These are phyloP conservation scores for Acarospora socialis DNA, from an alignment of 2,329 filamentous ascomycete genomes.

Conservation along the genomic window DNA sequence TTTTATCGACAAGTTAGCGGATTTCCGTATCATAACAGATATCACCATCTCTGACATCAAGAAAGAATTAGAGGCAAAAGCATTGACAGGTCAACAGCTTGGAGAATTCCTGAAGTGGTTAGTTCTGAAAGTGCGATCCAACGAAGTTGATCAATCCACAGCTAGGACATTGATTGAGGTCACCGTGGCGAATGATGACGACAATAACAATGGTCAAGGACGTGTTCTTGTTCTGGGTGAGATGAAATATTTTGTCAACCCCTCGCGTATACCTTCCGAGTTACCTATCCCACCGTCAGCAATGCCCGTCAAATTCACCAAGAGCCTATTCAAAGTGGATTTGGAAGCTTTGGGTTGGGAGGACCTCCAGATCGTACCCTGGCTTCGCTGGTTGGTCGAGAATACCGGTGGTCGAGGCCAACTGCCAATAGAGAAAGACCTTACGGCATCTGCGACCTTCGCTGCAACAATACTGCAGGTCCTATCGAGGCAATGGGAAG, in stretches of 20 bases:
- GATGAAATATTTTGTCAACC: conserved; percentile 60
- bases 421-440: conserved; percentile 48
- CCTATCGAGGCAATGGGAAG: conserved; percentile 82
- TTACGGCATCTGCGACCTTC: conserved; percentile 60
- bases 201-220: conserved; percentile 43
- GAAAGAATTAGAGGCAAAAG: conserved; percentile 65
- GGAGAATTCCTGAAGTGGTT: conserved; percentile 76
- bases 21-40: conserved; percentile 74
- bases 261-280: conserved; percentile 65
- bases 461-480: conserved; percentile 63
- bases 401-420: conserved; percentile 43
- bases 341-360: conserved; percentile 75
- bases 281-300: conserved; percentile 69
- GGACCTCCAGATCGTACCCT: conserved; percentile 68
- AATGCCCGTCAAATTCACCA: conserved; percentile 73
- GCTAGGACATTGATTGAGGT: conserved; percentile 62
- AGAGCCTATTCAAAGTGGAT: conserved; percentile 49
- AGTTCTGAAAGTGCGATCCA: conserved; percentile 53
- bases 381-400: conserved; percentile 69
- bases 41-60: conserved; percentile 81
- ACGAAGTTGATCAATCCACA: conserved; percentile 56
- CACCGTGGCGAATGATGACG: conserved; percentile 43
- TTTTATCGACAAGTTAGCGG: conserved; percentile 67
- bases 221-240: conserved; percentile 63
- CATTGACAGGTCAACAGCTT: conserved; percentile 64